Evolutionary conservation across 2,329 filamentous ascomycete genomes (phyloP).

Genomic region (Fusarium cicatricum): DNA sequence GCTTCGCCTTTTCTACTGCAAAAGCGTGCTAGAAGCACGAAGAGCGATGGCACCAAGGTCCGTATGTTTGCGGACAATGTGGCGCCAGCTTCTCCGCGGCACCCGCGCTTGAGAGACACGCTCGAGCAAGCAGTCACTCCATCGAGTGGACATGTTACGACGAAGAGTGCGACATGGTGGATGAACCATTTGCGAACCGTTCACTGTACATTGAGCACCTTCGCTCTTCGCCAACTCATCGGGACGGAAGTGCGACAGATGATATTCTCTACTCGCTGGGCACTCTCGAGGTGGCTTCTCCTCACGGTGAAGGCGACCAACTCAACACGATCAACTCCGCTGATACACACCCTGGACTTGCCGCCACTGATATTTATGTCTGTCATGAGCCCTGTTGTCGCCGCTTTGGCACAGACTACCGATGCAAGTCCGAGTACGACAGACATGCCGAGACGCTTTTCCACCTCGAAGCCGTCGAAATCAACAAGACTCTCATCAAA

Average conservation of each 20-base stretch:
- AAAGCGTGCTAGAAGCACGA: slow-evolving; percentile 40
- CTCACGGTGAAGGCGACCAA: background rate
- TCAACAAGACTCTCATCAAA: slow-evolving; percentile 11
- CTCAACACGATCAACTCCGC: background rate
- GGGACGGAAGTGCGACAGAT: background rate
- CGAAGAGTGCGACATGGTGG: slow-evolving; percentile 5
- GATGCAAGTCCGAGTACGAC: slow-evolving; percentile 21
- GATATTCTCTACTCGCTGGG: background rate
- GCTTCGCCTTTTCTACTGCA: slow-evolving; percentile 26
- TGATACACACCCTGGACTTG: background rate
- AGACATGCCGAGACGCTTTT: slow-evolving; percentile 18
- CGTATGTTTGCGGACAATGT: slow-evolving; percentile 37
- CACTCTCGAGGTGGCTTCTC: background rate
- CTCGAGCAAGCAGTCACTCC: slow-evolving; percentile 9
- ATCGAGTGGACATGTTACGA: slow-evolving; percentile 19
- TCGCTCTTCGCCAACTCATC: slow-evolving; percentile 6
- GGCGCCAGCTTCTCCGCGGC: slow-evolving; percentile 32
- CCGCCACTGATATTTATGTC: background rate
- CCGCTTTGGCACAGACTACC: slow-evolving; percentile 24
- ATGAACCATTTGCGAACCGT: slow-evolving; percentile 4
- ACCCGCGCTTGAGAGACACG: slow-evolving; percentile 33
- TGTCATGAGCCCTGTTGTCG: slow-evolving; percentile 33
- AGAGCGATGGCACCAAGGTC: slow-evolving; percentile 34
- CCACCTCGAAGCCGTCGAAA: slow-evolving; percentile 17
- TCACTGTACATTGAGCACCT: slow-evolving; percentile 15